These are phyloP conservation scores for Hibiscus trionum DNA, from an alignment of 345 rosid species.

Conservation along the genomic window DNA sequence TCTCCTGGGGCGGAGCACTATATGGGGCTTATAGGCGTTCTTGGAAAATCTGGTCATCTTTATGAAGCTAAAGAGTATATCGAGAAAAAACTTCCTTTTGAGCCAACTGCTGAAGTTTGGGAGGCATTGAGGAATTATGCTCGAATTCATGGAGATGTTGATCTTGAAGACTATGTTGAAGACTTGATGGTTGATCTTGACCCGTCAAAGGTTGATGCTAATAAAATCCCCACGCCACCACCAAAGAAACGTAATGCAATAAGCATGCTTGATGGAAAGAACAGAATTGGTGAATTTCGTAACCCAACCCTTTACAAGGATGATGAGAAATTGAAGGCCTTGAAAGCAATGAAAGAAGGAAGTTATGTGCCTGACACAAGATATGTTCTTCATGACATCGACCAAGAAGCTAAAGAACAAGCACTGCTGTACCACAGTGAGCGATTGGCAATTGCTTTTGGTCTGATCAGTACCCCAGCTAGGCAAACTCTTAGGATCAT, in stretches of 20 bases:
- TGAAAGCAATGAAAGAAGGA: slow-evolving; percentile 34
- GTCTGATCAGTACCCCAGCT: slow-evolving; percentile 66
- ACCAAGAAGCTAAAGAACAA: slow-evolving; percentile 80
- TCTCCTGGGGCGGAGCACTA: slow-evolving; percentile 41
- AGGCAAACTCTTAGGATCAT: slow-evolving; percentile 60
- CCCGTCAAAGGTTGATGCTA: slow-evolving; percentile 39
- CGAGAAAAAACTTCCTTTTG: slow-evolving; percentile 42
- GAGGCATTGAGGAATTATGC: slow-evolving; percentile 50
- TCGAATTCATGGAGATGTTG: slow-evolving; percentile 53
- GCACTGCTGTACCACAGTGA: slow-evolving; percentile 73
- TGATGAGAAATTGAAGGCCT: slow-evolving; percentile 51
- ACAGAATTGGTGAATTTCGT: slow-evolving; percentile 46
- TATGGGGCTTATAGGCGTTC: slow-evolving; percentile 52
- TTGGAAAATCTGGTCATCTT: slow-evolving; percentile 63
- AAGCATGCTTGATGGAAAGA: slow-evolving; percentile 65
- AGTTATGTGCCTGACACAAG: slow-evolving; percentile 65
- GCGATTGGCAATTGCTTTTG: slow-evolving; percentile 74
- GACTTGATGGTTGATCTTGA: slow-evolving; percentile 55
- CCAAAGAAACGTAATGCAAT: slow-evolving; percentile 42
- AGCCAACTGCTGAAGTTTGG: slow-evolving; percentile 55
- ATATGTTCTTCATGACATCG: slow-evolving; percentile 70
- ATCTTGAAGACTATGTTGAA: slow-evolving; percentile 54
- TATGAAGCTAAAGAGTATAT: slow-evolving; percentile 50
- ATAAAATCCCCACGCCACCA: slow-evolving; percentile 48
- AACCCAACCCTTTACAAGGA: slow-evolving; percentile 59